A percentile compares a stretch with the other conserved stretches of the same genome.
phyloP scores from a whole-genome alignment of 192 early-diverging fungal species.

The Umbelopsis sp. region DNA sequence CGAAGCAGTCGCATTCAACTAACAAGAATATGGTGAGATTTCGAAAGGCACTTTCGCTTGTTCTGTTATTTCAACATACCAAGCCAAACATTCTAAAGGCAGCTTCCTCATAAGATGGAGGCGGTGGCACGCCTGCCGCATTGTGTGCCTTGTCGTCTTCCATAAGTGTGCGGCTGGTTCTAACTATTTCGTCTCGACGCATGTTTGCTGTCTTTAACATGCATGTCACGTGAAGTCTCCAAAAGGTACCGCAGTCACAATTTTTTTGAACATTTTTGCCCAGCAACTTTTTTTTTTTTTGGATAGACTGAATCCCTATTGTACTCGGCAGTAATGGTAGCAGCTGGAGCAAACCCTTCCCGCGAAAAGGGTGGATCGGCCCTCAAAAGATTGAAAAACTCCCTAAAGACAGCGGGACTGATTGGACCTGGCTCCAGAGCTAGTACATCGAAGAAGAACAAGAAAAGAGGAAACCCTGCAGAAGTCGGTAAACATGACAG shows the following conservation, averaged over 20 bases:
- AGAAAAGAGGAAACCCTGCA: slow-evolving; percentile 54
- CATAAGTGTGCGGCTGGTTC: background rate
- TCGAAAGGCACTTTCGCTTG: background rate
- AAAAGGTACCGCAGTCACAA: background rate
- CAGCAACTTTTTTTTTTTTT: slow-evolving; percentile 6
- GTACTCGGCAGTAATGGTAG: slow-evolving; percentile 1
- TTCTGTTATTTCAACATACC: background rate
- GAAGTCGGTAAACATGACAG: slow-evolving; percentile 60
- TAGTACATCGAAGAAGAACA: slow-evolving; percentile 65
- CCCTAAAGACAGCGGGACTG: slow-evolving; percentile 76
- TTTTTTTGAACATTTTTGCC: slow-evolving; percentile 11
- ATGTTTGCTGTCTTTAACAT: background rate
- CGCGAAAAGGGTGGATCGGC: slow-evolving; percentile 59
- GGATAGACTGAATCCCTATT: background rate
- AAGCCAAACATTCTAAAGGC: slow-evolving; percentile 5
- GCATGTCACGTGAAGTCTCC: background rate
- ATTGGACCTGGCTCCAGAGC: slow-evolving; percentile 70
- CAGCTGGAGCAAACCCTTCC: slow-evolving; percentile 16
- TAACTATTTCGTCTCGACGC: background rate
- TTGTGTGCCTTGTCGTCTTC: slow-evolving; percentile 14
- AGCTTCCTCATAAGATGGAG: slow-evolving; percentile 13
- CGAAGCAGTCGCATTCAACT: slow-evolving; percentile 29
- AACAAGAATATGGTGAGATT: background rate
- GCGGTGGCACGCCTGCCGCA: background rate
- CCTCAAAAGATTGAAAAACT: slow-evolving; percentile 79